Evolutionary conservation across 106 monocot genomes (phyloP).

Genomic region (Dactylorhiza incarnata): DNA sequence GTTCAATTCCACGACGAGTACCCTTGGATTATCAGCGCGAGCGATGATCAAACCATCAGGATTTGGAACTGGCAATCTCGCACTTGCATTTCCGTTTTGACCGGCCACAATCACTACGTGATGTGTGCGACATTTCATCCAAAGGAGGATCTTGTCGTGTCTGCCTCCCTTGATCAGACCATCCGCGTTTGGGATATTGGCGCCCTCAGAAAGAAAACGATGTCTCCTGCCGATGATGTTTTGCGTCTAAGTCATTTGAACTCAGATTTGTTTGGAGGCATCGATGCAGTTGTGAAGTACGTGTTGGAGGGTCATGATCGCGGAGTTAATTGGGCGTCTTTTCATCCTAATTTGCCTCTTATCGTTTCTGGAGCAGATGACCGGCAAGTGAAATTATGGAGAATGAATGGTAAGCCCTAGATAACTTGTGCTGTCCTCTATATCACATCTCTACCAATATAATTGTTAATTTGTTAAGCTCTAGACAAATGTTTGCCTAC

Average conservation of each 20-base stretch:
- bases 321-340: conserved; percentile 63
- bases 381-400: conserved; percentile 55
- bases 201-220: conserved; percentile 54
- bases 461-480: not conserved
- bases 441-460: not conserved
- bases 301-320: conserved; percentile 64
- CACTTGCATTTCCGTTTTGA: conserved; percentile 47
- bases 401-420: conserved; percentile 48
- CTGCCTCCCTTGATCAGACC: conserved; percentile 68
- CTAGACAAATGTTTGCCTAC: not conserved
- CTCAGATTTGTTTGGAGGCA: conserved; percentile 54
- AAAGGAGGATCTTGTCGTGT: conserved; percentile 59
- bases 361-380: conserved; percentile 76
- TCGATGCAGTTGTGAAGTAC: conserved; percentile 60
- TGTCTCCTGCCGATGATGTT: conserved; percentile 50
- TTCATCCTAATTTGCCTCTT: conserved; percentile 54
- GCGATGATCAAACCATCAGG: conserved; percentile 69
- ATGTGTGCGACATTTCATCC: conserved; percentile 76
- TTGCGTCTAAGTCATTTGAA: conserved; percentile 50
- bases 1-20: conserved; percentile 65
- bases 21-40: conserved; percentile 66
- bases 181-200: conserved; percentile 65
- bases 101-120: conserved; percentile 64
- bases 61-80: conserved; percentile 75
- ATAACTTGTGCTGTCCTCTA: not conserved